phyloP scores from a whole-genome alignment of 2,329 filamentous ascomycete genomes.

The Helminthosporium solani region DNA sequence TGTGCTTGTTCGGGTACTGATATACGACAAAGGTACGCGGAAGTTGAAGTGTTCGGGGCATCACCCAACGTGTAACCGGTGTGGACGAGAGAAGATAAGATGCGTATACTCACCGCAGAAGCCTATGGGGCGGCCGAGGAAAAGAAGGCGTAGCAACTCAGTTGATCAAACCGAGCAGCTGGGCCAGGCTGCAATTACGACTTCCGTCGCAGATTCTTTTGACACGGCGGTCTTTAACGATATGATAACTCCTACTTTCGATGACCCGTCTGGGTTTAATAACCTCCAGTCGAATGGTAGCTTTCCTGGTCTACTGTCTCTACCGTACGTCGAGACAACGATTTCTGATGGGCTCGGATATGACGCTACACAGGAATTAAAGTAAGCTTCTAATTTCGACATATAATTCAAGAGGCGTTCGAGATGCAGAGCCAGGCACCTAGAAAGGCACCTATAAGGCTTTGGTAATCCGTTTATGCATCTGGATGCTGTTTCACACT shows the following conservation, averaged over 20 bases:
- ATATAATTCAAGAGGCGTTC: not conserved
- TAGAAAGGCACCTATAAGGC: no score
- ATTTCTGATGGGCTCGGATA: constrained; percentile 2
- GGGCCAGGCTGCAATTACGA: constrained; percentile 1
- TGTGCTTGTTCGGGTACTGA: not conserved
- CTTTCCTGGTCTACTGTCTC: constrained; percentile 2
- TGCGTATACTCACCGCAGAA: constrained; percentile 53
- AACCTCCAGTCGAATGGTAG: constrained; percentile 3
- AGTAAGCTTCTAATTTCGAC: constrained; percentile 6
- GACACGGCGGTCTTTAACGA: constrained; percentile 9
- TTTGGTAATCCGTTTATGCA: no score
- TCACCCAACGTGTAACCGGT: constrained; percentile 46
- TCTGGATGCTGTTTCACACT: no score
- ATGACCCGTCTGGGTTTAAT: constrained; percentile 11
- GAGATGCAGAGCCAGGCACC: no score
- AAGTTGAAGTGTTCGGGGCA: constrained; percentile 53
- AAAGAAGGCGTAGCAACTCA: constrained; percentile 42
- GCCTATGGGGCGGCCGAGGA: constrained; percentile 54
- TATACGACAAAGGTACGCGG: constrained; percentile 40
- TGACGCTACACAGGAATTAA: not conserved
- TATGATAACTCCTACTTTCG: constrained; percentile 11
- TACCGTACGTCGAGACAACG: constrained; percentile 2
- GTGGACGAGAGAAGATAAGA: constrained; percentile 41
- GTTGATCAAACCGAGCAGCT: constrained; percentile 7
- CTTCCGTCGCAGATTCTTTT: constrained; percentile 5